These are phyloP conservation scores for Pseudopyricularia javanii DNA, from an alignment of 2,329 filamentous ascomycete species.

Conservation along the genomic window DNA sequence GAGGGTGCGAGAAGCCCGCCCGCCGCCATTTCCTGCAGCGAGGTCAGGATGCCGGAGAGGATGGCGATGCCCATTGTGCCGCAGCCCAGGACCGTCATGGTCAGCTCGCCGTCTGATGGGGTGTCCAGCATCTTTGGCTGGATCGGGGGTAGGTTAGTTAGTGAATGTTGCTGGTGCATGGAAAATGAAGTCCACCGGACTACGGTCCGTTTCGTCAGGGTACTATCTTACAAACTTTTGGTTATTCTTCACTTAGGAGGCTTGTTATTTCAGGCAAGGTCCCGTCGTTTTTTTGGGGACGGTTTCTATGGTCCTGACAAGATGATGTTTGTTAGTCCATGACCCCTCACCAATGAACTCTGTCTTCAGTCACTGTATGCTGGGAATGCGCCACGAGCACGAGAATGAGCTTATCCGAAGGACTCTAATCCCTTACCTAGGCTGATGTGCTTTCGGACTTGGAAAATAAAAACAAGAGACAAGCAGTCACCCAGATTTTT, in stretches of 20 bases:
- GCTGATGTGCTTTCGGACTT: too few relatives aligned
- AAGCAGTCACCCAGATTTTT: too few relatives aligned
- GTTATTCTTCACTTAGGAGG: not conserved
- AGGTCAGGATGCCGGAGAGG: constrained; percentile 65
- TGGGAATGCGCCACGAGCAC: not conserved
- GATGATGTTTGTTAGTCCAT: not conserved
- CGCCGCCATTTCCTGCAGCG: constrained; percentile 42
- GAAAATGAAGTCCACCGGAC: too few relatives aligned
- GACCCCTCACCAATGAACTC: not conserved
- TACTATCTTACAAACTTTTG: not conserved
- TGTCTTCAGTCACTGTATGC: not conserved
- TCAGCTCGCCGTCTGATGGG: constrained; percentile 30
- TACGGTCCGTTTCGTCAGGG: too few relatives aligned
- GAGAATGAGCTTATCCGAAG: too few relatives aligned
- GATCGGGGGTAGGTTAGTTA: not conserved
- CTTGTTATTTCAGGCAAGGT: not conserved
- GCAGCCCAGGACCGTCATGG: constrained; percentile 70
- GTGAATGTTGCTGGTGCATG: too few relatives aligned
- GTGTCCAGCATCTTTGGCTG: not conserved
- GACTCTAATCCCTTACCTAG: too few relatives aligned
- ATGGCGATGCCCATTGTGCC: constrained; percentile 82
- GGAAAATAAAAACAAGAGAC: too few relatives aligned
- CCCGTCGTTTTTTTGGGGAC: not conserved
- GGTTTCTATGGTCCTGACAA: not conserved
- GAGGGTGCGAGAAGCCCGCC: constrained; percentile 32